phyloP scores from a whole-genome alignment of 805 yeast genomes.

The Candida ponderosae region DNA sequence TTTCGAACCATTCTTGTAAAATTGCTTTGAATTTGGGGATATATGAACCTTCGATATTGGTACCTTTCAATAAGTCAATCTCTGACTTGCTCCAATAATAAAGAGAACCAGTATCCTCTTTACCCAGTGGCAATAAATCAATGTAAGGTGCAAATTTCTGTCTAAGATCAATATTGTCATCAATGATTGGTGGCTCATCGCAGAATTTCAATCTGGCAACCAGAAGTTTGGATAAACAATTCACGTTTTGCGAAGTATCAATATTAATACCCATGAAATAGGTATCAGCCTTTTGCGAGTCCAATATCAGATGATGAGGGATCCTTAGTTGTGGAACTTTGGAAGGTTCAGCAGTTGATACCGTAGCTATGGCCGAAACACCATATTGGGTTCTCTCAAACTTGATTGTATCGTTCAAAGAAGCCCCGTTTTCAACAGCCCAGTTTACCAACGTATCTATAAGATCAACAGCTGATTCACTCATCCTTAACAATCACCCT shows the following conservation, averaged over 20 bases:
- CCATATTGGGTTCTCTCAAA: conserved; percentile 29
- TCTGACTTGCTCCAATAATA: conserved; percentile 55
- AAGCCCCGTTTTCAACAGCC: conserved; percentile 31
- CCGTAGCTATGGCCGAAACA: conserved; percentile 21
- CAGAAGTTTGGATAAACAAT: conserved; percentile 28
- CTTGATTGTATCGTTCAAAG: conserved; percentile 22
- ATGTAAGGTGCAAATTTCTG: conserved; percentile 36
- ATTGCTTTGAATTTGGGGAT: conserved; percentile 37
- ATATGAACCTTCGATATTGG: conserved; percentile 55
- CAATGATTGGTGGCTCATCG: conserved; percentile 9
- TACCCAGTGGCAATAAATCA: conserved; percentile 37
- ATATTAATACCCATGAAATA: conserved; percentile 11
- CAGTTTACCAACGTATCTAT: conserved; percentile 16
- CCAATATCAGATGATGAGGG: conserved; percentile 23
- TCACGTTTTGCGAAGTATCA: conserved; percentile 12
- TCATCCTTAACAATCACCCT: no score
- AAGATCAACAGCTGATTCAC: no score
- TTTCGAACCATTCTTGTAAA: conserved; percentile 53
- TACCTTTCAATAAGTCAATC: conserved; percentile 44
- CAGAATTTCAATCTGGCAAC: conserved; percentile 34
- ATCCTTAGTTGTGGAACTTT: conserved; percentile 19
- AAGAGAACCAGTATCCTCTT: conserved; percentile 39
- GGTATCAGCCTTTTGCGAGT: conserved; percentile 14
- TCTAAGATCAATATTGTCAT: conserved; percentile 14
- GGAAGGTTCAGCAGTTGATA: conserved; percentile 12